Percentiles rank a stretch among this genome's conserved stretches.
phyloP scores from a whole-genome alignment of 371 early-diverging fungal species.

The Saksenaea oblongispora region DNA sequence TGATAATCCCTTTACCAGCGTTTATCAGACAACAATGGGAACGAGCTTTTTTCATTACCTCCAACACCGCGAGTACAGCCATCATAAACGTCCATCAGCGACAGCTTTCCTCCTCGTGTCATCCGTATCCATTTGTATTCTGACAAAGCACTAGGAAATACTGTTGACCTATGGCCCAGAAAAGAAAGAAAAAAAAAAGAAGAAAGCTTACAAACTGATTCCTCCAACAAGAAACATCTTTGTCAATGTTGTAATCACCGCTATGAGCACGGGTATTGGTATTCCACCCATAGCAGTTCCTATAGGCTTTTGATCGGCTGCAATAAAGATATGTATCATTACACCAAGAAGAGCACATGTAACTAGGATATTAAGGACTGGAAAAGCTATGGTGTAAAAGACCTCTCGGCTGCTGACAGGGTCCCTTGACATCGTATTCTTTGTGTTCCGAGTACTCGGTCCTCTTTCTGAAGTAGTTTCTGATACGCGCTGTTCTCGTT shows the following conservation, averaged over 20 bases:
- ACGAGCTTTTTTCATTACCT: conserved; percentile 7
- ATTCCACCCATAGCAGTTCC: conserved; percentile 21
- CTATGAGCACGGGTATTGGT: conserved; percentile 20
- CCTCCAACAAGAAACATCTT: conserved; percentile 27
- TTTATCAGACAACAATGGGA: neutral
- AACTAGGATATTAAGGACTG: conserved; percentile 8
- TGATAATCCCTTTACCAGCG: conserved; percentile 12
- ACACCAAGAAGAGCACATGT: conserved; percentile 8
- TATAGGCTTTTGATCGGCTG: conserved; percentile 25
- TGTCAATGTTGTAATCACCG: conserved; percentile 19
- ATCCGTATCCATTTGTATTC: conserved; percentile 34
- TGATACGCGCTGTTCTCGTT: neutral
- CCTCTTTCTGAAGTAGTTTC: neutral
- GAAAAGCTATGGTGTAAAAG: neutral
- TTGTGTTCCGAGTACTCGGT: neutral
- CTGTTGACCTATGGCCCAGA: neutral
- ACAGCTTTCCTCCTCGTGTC: conserved; percentile 13
- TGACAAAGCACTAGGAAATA: conserved; percentile 21
- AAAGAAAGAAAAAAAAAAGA: neutral
- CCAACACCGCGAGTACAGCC: conserved; percentile 30
- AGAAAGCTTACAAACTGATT: conserved; percentile 25
- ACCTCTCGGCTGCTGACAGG: neutral
- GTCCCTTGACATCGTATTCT: neutral
- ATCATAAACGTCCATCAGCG: conserved; percentile 30
- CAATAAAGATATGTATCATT: conserved; percentile 13